phyloP scores from a whole-genome alignment of 2,329 filamentous ascomycete genomes.

The Metarhizium anisopliae region DNA sequence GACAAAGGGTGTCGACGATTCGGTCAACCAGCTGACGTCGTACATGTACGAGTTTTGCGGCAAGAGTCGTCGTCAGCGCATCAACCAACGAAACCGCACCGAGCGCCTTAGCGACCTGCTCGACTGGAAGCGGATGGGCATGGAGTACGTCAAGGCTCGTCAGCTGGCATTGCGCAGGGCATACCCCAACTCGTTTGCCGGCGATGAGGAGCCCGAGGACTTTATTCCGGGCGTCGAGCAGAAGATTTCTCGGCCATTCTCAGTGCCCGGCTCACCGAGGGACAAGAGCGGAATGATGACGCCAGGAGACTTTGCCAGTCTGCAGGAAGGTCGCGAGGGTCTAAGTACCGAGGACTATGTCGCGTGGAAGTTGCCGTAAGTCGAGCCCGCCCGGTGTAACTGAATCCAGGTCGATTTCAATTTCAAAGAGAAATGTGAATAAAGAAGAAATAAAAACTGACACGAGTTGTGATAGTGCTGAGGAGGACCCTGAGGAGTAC shows the following conservation, averaged over 20 bases:
- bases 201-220: constrained; percentile 74
- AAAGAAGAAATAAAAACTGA: not conserved
- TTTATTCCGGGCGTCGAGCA: constrained; percentile 89
- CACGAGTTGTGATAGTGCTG: constrained; percentile 50
- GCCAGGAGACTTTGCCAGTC: constrained; percentile 89
- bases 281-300: constrained; percentile 98
- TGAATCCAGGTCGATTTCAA: not conserved
- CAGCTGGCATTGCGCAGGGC: constrained; percentile 86
- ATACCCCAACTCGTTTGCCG: constrained; percentile 77
- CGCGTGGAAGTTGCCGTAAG: constrained; percentile 95
- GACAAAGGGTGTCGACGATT: constrained; percentile 92
- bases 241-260: constrained; percentile 92
- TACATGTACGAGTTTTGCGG: constrained; percentile 85
- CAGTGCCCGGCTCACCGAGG: constrained; percentile 84
- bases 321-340: constrained; percentile 90
- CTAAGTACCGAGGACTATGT: constrained; percentile 96
- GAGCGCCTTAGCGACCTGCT: constrained; percentile 90
- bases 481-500: constrained; percentile 79
- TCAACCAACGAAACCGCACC: constrained; percentile 96
- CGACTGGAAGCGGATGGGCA: constrained; percentile 98
- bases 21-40: constrained; percentile 85
- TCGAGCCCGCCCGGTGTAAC: constrained; percentile 20
- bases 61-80: constrained; percentile 92
- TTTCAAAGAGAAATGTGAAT: too few species aligned
- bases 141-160: constrained; percentile 97